phyloP scores from a whole-genome alignment of 345 rosid species.

The Eucalyptus paniculata region DNA sequence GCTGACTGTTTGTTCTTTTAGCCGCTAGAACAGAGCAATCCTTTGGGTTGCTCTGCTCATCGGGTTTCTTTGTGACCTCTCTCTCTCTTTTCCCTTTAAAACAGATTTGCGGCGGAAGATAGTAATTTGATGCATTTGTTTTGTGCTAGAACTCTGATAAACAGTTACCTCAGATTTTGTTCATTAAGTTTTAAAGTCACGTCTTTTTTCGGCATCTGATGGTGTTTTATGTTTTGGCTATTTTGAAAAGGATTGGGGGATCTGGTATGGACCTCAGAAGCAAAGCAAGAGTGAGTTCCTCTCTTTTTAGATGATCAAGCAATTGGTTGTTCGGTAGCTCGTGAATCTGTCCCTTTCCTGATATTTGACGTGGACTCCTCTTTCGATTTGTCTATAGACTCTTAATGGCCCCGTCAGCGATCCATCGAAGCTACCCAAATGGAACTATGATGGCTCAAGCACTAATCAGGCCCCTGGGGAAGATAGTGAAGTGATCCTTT shows the following conservation, averaged over 20 bases:
- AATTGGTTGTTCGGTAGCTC: not conserved
- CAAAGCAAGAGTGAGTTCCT: slow-evolving; percentile 58
- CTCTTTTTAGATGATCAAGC: not conserved
- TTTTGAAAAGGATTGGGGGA: slow-evolving; percentile 65
- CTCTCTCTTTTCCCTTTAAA: not conserved
- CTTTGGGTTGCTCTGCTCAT: not conserved
- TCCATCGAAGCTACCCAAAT: slow-evolving; percentile 60
- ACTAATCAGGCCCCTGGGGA: slow-evolving; percentile 89
- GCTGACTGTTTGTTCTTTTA: not conserved
- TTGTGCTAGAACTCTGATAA: not conserved
- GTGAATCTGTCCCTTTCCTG: not conserved
- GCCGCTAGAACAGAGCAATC: not conserved
- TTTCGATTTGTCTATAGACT: slow-evolving; percentile 23
- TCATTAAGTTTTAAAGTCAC: not conserved
- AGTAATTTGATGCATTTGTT: not conserved
- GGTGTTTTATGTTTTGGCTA: not conserved
- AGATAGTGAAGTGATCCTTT: slow-evolving; percentile 88
- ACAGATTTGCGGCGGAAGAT: not conserved
- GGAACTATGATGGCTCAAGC: slow-evolving; percentile 92
- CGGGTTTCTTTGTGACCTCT: not conserved
- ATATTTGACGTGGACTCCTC: not conserved
- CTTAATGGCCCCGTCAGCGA: slow-evolving; percentile 43
- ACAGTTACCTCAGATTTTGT: not conserved
- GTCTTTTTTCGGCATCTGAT: not conserved
- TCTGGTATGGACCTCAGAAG: slow-evolving; percentile 82